Base-by-base conservation (phyloP, 805 yeast species). In the Barnettozyma wickerhamii region DNA sequence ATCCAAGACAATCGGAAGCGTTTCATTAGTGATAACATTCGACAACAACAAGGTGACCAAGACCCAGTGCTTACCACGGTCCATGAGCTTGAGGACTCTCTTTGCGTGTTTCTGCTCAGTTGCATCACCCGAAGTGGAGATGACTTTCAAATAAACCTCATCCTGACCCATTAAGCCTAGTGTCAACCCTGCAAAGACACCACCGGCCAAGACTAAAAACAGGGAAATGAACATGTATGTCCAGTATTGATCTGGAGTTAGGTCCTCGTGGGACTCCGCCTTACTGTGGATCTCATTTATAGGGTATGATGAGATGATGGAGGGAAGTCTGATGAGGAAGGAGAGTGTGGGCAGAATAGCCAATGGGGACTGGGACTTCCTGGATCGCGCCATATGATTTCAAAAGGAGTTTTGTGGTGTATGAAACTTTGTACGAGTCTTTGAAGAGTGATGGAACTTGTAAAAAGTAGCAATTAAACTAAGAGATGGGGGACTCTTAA, bases 141-240 rank as follows among this genome's bases (percentile, higher is more conserved):
- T 83, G 10, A 91, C 99, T 62, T 87, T 91, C 46, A 91, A 71
- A 55, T 90, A 87, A 19, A 91, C 91, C 62, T 91, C 98, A 62
- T 91, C 98, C 63, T 91, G 98, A 51, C 98, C 98, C 99, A 91
- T 91, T 10, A 91, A 73, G 3, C 93, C 98, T 36, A 91, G 69
- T n/a, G 99, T 93, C 32, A 91, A 71, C 7, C 95, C 95, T 5
- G 95, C 95, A 70, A 87, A 87, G n/a, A 84, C 80, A 50, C 95
- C 95, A 43, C 95, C 95, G 4, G 84, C 68, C 27, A 87, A 54
- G 2, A 86, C 95, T 19, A 86, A 68, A 18, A 67, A 49, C 6
- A 74, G 70, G 1, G 93, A 81, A 12, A 81, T 66, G 37, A 45
- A 12, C 14, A 56, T 45, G 33, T 56, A 55, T n/a, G 49, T 40